A percentile compares a stretch with the other conserved stretches of the same genome.
phyloP scores from a whole-genome alignment of 2,329 filamentous ascomycete species.

The Atkinsonella hypoxylon region DNA sequence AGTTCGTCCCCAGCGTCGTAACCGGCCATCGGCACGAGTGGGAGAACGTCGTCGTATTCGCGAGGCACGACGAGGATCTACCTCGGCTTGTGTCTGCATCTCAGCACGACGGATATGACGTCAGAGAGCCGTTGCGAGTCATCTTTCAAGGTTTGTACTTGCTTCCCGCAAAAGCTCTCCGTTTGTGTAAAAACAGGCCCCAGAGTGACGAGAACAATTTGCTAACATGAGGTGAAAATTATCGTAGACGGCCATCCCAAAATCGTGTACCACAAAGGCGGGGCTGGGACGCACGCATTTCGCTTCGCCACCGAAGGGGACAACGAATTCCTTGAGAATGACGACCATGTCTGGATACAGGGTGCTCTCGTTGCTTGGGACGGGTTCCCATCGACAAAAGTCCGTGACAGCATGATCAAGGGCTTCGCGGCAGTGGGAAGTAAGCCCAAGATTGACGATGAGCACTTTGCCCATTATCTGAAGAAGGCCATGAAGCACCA shows the following conservation, averaged over 20 bases:
- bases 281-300: slow-evolving; percentile 20
- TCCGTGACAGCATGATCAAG: slow-evolving; percentile 7
- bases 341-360: slow-evolving; percentile 18
- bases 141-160: neutral
- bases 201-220: neutral
- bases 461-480: slow-evolving; percentile 5
- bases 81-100: slow-evolving; percentile 15
- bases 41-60: slow-evolving; percentile 14
- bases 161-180: neutral
- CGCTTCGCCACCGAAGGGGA: slow-evolving; percentile 15
- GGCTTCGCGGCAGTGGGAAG: slow-evolving; percentile 3
- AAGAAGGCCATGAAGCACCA: slow-evolving; percentile 4
- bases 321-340: slow-evolving; percentile 16
- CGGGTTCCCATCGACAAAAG: slow-evolving; percentile 2
- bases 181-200: neutral
- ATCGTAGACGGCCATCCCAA: slow-evolving; percentile 12
- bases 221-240: slow-evolving; percentile 2
- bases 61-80: slow-evolving; percentile 3
- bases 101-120: slow-evolving; percentile 19
- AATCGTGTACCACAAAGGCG: slow-evolving; percentile 24
- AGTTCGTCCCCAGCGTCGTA: slow-evolving; percentile 1
- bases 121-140: slow-evolving; percentile 6
- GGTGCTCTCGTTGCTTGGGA: slow-evolving; percentile 12
- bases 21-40: slow-evolving; percentile 15
- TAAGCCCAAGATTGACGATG: slow-evolving; percentile 6